A percentile compares a stretch with the other conserved stretches of the same genome.
Evolutionary conservation across 164 flowering plant genomes (phyloP).

Genomic region (Kingdonia uniflora): DNA sequence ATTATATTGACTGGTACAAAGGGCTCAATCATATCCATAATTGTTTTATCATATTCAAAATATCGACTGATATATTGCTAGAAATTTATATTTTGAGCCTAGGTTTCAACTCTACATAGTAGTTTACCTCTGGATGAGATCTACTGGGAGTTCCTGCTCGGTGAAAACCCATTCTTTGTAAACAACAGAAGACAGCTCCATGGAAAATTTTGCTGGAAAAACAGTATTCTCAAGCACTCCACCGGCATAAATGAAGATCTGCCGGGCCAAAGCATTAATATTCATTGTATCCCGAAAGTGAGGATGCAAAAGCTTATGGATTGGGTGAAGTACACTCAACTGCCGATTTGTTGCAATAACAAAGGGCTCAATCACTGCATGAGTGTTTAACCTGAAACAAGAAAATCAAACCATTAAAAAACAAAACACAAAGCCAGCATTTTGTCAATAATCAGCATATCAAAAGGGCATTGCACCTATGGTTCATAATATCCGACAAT

Average conservation of each 20-base stretch:
- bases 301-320: constrained; percentile 51
- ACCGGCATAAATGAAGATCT: constrained; percentile 38
- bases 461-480: no score
- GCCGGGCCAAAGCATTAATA: constrained; percentile 65
- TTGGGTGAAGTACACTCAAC: constrained; percentile 69
- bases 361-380: constrained; percentile 53
- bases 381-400: constrained; percentile 60
- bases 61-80: background rate
- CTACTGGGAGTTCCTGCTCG: constrained; percentile 51
- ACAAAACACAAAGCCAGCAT: background rate
- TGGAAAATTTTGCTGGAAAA: constrained; percentile 38
- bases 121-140: constrained; percentile 47
- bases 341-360: constrained; percentile 64
- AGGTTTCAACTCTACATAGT: background rate
- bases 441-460: background rate
- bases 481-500: no score
- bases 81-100: background rate
- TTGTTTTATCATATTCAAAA: background rate
- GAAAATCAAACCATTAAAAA: background rate
- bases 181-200: constrained; percentile 48
- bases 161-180: constrained; percentile 66
- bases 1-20: no score
- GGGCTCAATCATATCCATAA: background rate
- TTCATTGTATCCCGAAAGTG: constrained; percentile 78
- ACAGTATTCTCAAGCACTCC: constrained; percentile 57